phyloP scores from a whole-genome alignment of 371 early-diverging fungal genomes.

The Zancudomyces culisetae region DNA sequence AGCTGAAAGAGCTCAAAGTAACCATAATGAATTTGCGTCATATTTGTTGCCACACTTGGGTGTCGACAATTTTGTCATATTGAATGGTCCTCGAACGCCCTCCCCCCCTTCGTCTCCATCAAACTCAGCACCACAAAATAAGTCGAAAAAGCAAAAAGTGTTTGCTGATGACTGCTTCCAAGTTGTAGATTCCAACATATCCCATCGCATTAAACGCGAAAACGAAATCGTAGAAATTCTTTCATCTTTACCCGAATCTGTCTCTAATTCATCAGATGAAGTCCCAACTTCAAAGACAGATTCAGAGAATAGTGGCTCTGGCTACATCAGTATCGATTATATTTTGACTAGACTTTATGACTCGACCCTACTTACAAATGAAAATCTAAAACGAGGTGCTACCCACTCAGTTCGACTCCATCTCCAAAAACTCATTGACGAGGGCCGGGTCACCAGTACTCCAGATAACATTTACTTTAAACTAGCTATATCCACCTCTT shows the following conservation, averaged over 20 bases:
- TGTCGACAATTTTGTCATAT: not conserved
- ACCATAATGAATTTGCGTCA: no score
- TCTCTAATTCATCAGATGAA: not conserved
- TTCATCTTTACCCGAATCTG: not conserved
- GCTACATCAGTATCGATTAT: no score
- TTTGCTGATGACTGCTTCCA: not conserved
- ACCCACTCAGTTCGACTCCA: not conserved
- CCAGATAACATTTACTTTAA: no score
- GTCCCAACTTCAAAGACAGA: not conserved
- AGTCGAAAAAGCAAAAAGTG: no score
- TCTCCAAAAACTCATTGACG: not conserved
- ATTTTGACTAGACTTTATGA: no score
- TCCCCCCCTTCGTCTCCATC: not conserved
- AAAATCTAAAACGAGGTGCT: not conserved
- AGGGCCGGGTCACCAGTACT: not conserved
- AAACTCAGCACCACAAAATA: no score
- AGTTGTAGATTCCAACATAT: not conserved
- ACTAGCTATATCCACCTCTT: no score
- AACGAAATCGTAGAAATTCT: not conserved
- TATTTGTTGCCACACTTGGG: no score
- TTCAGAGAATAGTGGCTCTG: no score
- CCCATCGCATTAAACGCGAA: not conserved
- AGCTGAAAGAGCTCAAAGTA: no score
- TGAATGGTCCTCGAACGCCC: not conserved
- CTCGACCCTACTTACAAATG: no score